Conservation (phyloP, 2,329 filamentous ascomycete species). For the Acrodontium crateriforme region DNA sequence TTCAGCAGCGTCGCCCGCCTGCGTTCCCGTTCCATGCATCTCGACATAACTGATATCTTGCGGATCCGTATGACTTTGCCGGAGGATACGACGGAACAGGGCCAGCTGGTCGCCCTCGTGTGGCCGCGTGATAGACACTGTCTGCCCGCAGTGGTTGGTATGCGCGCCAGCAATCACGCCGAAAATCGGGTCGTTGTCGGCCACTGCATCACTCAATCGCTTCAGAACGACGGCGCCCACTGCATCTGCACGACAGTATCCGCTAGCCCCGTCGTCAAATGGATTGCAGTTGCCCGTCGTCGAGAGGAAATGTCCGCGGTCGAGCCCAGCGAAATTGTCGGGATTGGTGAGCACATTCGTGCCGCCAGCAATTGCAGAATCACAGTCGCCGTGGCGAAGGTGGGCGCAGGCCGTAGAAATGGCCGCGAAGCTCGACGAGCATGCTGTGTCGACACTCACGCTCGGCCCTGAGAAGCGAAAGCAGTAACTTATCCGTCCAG, state of each 20-base stretch:
- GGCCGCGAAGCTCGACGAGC: slow-evolving; percentile 14
- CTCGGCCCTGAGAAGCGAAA: slow-evolving; percentile 16
- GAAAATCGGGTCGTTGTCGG: slow-evolving; percentile 21
- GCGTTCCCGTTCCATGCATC: slow-evolving; percentile 23
- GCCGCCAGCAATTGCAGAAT: slow-evolving; percentile 14
- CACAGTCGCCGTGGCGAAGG: slow-evolving; percentile 11
- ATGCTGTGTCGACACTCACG: slow-evolving; percentile 19
- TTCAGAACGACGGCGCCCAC: slow-evolving; percentile 18
- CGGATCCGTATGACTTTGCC: slow-evolving; percentile 13
- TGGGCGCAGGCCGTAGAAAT: slow-evolving; percentile 10
- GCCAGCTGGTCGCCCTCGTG: slow-evolving; percentile 12
- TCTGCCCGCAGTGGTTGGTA: slow-evolving; percentile 16
- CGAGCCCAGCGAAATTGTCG: slow-evolving; percentile 10
- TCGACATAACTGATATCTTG: slow-evolving; percentile 17
- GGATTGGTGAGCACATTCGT: slow-evolving; percentile 12
- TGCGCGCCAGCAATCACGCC: slow-evolving; percentile 10
- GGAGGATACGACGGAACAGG: slow-evolving; percentile 9
- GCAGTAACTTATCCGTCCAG: slow-evolving; percentile 12
- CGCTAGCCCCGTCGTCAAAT: slow-evolving; percentile 16
- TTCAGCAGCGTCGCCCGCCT: slow-evolving; percentile 20
- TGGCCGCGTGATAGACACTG: slow-evolving; percentile 17
- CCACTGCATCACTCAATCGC: slow-evolving; percentile 18
- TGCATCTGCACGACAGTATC: slow-evolving; percentile 19
- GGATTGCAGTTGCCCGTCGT: slow-evolving; percentile 13
- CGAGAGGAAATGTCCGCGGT: slow-evolving; percentile 11